phyloP scores from a whole-genome alignment of 306 rosid genomes.

The cucumber (Cucumis sativus) region Cucumber_9930_V3 NC_026656.2:11986501-11987000 shows the following conservation, averaged over 20 bases:
- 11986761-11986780: background rate
- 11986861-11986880: background rate
- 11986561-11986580: slow-evolving; percentile 88
- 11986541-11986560: slow-evolving; percentile 55
- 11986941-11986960: slow-evolving; percentile 33
- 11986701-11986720: background rate
- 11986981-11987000: slow-evolving; percentile 67
- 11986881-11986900: background rate
- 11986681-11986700: background rate
- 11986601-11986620: slow-evolving; percentile 65
- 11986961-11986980: slow-evolving; percentile 72
- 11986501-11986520: slow-evolving; percentile 85
- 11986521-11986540: slow-evolving; percentile 53
- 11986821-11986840: background rate
- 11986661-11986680: slow-evolving; percentile 43
- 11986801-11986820: too few relatives aligned
- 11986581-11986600: slow-evolving; percentile 70
- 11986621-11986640: slow-evolving; percentile 62
- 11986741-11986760: background rate
- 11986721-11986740: background rate
- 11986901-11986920: background rate
- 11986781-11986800: too few relatives aligned
- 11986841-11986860: background rate
- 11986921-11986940: background rate
- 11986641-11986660: slow-evolving; percentile 84